Evolutionary conservation across 345 rosid genomes (phyloP).

Genomic region (Eucalyptus pauciflora): DNA sequence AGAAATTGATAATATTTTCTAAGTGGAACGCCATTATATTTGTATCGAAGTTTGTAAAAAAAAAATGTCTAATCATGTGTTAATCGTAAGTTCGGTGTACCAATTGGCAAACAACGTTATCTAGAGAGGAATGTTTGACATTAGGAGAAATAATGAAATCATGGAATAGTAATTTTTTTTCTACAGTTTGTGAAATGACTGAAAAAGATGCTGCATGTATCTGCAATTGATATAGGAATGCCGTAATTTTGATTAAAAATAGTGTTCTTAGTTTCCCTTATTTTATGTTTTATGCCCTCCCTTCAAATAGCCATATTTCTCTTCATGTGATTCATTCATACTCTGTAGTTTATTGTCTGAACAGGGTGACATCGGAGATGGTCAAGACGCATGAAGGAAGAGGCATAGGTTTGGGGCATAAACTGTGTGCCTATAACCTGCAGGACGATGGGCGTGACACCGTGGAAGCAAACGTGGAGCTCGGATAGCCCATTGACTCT

Average conservation of each 20-base stretch:
- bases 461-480: conserved; percentile 53
- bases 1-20: rapidly evolving
- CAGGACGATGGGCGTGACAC: neutral
- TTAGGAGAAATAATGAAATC: neutral
- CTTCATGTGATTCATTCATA: neutral
- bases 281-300: neutral
- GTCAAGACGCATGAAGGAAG: neutral
- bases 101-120: rapidly evolving
- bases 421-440: neutral
- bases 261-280: neutral
- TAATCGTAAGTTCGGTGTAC: neutral
- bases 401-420: neutral
- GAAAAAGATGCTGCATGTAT: rapidly evolving
- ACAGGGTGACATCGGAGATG: neutral
- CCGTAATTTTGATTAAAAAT: neutral
- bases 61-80: neutral
- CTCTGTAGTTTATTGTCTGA: neutral
- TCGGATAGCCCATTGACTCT: conserved; percentile 79
- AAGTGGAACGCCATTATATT: neutral
- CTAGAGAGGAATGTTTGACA: neutral
- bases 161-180: neutral
- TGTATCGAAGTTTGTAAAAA: neutral
- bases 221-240: neutral
- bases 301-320: neutral
- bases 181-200: neutral